A percentile compares a stretch with the other conserved stretches of the same genome.
These are phyloP conservation scores for Kodamaea fungicola DNA, from an alignment of 1,139 yeast genomes.

Conservation along the genomic window DNA sequence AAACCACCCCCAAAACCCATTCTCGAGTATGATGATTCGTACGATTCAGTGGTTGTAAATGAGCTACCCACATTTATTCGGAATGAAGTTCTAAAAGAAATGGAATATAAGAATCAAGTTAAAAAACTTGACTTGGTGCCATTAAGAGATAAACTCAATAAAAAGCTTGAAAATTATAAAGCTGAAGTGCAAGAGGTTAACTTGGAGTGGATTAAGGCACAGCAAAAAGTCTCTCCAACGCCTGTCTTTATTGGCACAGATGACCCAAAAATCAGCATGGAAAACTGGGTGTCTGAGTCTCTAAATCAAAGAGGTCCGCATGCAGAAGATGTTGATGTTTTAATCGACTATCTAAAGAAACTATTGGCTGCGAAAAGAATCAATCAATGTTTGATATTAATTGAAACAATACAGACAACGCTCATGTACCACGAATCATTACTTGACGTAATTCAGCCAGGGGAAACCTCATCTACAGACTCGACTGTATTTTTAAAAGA, in stretches of 20 bases:
- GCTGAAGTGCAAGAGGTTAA: conserved; percentile 20
- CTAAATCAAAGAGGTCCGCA: conserved; percentile 54
- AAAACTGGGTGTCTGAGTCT: conserved; percentile 49
- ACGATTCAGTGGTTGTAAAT: conserved; percentile 40
- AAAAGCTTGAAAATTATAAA: conserved; percentile 15
- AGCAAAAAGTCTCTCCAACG: conserved; percentile 17
- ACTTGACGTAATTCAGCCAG: conserved; percentile 1
- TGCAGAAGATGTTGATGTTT: conserved; percentile 47
- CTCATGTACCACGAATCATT: conserved; percentile 16
- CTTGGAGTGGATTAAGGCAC: conserved; percentile 24
- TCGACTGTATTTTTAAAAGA: conserved; percentile 12
- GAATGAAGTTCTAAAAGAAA: conserved; percentile 39
- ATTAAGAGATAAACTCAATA: conserved; percentile 28
- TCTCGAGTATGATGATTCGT: conserved; percentile 19
- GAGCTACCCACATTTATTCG: conserved; percentile 47
- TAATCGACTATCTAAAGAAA: conserved; percentile 24
- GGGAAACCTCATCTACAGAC: not conserved
- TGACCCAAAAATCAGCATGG: conserved; percentile 35
- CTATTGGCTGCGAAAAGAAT: conserved; percentile 19
- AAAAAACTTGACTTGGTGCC: conserved; percentile 27
- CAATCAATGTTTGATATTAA: conserved; percentile 20
- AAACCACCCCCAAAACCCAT: conserved; percentile 6
- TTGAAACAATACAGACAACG: conserved; percentile 16
- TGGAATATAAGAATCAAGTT: conserved; percentile 27
- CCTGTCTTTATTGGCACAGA: conserved; percentile 37